A percentile compares a stretch with the other conserved stretches of the same genome.
These are phyloP conservation scores for Dioscorea zingiberensis DNA, from an alignment of 106 monocot species.

Conservation along the genomic window DNA sequence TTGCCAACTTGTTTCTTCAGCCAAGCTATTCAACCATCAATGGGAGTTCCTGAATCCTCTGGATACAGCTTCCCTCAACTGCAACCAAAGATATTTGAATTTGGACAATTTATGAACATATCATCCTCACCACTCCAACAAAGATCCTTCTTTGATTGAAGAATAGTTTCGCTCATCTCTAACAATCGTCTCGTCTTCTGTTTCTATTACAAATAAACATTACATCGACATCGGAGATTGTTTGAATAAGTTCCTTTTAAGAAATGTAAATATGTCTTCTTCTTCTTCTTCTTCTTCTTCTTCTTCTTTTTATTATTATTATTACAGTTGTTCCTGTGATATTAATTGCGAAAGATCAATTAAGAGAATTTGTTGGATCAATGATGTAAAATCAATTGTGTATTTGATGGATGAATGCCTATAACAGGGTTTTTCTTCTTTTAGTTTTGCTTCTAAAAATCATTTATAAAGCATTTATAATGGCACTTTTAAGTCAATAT, in stretches of 20 bases:
- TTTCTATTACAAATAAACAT: too few relatives aligned
- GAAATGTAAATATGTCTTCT: not conserved
- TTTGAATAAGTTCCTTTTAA: too few relatives aligned
- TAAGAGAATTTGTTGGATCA: not conserved
- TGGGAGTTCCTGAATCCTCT: slow-evolving; percentile 26
- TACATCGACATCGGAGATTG: too few relatives aligned
- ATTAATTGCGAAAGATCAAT: not conserved
- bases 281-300: not conserved
- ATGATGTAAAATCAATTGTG: too few relatives aligned
- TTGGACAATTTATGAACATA: slow-evolving; percentile 26
- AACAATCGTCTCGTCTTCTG: too few relatives aligned
- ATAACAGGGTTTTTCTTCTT: too few relatives aligned
- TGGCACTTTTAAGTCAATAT: too few relatives aligned
- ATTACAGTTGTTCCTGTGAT: not conserved
- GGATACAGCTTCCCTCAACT: slow-evolving; percentile 18
- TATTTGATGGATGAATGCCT: too few relatives aligned
- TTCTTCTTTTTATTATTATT: not conserved
- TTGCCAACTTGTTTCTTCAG: slow-evolving; percentile 9
- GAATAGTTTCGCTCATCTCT: not conserved
- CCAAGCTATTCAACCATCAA: slow-evolving; percentile 17
- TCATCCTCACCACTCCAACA: slow-evolving; percentile 49
- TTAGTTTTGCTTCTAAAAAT: too few relatives aligned
- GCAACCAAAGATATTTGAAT: slow-evolving; percentile 34
- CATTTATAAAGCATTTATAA: too few relatives aligned
- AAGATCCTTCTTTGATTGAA: slow-evolving; percentile 36